Base-by-base conservation (phyloP, 1,139 yeast species). In the Blastobotrys illinoisensis region DNA sequence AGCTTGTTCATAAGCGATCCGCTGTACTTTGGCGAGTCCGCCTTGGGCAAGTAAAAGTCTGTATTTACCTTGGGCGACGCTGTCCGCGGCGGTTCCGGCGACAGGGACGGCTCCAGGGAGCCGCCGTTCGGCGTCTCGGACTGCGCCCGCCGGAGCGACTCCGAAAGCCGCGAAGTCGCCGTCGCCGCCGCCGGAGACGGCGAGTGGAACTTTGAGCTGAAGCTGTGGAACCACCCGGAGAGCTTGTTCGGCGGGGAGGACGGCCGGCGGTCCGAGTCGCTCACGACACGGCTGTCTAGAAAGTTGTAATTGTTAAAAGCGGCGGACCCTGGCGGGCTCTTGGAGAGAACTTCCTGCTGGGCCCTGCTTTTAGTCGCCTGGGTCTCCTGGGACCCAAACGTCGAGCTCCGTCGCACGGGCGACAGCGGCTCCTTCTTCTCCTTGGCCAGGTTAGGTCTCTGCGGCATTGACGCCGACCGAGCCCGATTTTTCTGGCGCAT, bases 1-100 rank as follows among this genome's bases (percentile, higher is more conserved):
- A 61, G 59, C 53, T 57, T 54, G 56, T 57, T 57, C 55, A 61
- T 63, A 45, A 60, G 48, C 23, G 62, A 59, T 11, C 62, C 61
- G 5, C 16, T 13, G 40, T 32, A 32, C 40, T 32, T 32, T 13
- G 40, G 40, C 40, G 40, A 11, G 13, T 32, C 40, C 16, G 40
- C 14, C 40, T 32, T 32, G 40, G 40, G 40, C 40, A 32, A 13
- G 40, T 32, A 32, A 16, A 32, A 13, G 16, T 32, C 55, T 14
- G 57, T 54, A 49, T 59, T 54, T 46, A 53, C 47, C 40, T 57
- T 54, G 9, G 58, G 61, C 5, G 64, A 56, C 1, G 57, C 58
- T 26, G 58, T 58, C 36, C 54, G 50, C 7, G 64, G 58, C 7
- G 65, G 51, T 2, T 48, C 49, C 9, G 48, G 26, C 21, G 46